phyloP scores from a whole-genome alignment of 2,329 filamentous ascomycete genomes.

The Aspergillus tubingensis region DNA sequence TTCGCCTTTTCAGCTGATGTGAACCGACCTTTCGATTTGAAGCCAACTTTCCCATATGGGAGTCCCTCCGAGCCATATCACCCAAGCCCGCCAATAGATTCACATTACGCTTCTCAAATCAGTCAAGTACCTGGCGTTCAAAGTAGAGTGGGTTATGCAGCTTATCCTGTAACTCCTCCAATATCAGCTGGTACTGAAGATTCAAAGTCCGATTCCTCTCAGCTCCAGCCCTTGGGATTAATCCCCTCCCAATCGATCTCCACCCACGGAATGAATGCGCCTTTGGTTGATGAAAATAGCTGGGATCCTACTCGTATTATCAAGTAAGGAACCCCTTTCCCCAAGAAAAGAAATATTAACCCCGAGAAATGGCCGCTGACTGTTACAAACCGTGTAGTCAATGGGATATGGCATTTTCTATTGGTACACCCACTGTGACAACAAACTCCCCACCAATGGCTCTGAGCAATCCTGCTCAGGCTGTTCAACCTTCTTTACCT shows the following conservation, averaged over 20 bases:
- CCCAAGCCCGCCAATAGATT: slow-evolving; percentile 61
- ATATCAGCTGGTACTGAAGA: slow-evolving; percentile 72
- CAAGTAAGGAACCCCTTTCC: slow-evolving; percentile 63
- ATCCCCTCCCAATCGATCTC: slow-evolving; percentile 39
- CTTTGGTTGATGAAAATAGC: slow-evolving; percentile 65
- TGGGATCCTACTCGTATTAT: slow-evolving; percentile 91
- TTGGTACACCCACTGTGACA: slow-evolving; percentile 53
- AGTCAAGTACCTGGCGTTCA: slow-evolving; percentile 49
- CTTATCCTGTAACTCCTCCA: slow-evolving; percentile 76
- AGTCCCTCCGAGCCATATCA: slow-evolving; percentile 69
- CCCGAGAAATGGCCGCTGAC: not conserved
- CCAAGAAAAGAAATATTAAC: no score
- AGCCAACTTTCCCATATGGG: slow-evolving; percentile 82
- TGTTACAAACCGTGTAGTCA: slow-evolving; percentile 59
- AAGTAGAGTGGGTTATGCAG: slow-evolving; percentile 52
- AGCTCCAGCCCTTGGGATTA: slow-evolving; percentile 61
- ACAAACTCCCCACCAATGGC: slow-evolving; percentile 46
- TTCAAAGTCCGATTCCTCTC: slow-evolving; percentile 74
- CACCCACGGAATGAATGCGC: slow-evolving; percentile 52
- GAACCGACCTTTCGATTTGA: slow-evolving; percentile 83
- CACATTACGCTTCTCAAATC: slow-evolving; percentile 54
- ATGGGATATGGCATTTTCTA: slow-evolving; percentile 94
- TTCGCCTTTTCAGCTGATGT: slow-evolving; percentile 88
- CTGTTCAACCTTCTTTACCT: slow-evolving; percentile 28
- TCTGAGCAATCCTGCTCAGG: slow-evolving; percentile 30